Evolutionary conservation across 805 yeast species (phyloP), one percentile per base, ranked within the genome.

Genomic region (Wickerhamiella parazyma): DNA sequence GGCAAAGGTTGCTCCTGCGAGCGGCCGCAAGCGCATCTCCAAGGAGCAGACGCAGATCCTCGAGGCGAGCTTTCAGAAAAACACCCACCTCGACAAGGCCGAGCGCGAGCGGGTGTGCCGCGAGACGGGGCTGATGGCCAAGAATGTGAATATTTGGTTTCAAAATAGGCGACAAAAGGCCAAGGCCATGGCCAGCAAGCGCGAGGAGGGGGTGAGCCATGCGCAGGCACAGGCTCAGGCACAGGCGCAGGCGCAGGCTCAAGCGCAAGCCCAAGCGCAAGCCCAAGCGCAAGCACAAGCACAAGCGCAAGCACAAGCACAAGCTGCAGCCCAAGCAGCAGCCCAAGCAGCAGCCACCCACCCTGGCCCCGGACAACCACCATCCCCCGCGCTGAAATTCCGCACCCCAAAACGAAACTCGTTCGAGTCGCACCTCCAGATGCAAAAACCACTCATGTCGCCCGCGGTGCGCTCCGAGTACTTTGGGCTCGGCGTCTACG

Each of bases 101-200:
- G 71, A 72, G 38, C 66, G 95, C 33, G 81, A 79, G 57, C 73
- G 70, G 17, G 72, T 86, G 26, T 74, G 91, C 38, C 72, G 68
- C 3, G 70, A 71, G 47, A 81, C 94, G 1, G 80, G 78, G 3
- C 75, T 87, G 76, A 75, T 84, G 22, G 89, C 80, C 53, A 73
- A 89, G 51, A 85, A 86, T 12, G 93, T 87, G 4, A 70, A 95
- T 44, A 85, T 87, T 41, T 87, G 96, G 96, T 87, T 87, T 58
- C 95, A 87, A 60, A 87, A 87, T 57, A 67, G 94, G 49, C 66
- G 96, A 50, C 26, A 82, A 59, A 60, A 72, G 54, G 81, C 76
- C 52, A 69, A 77, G 45, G 61, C 70, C 58, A 62, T 55, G 31
- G 19, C 33, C 20, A 55, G 52, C 24, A 42, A 44, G 38, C 36